Percentiles rank a stretch among this genome's conserved stretches.
These are phyloP conservation scores for Tylopilus felleus DNA, from an alignment of 768 basidiomycete genomes.

Conservation along the genomic window DNA sequence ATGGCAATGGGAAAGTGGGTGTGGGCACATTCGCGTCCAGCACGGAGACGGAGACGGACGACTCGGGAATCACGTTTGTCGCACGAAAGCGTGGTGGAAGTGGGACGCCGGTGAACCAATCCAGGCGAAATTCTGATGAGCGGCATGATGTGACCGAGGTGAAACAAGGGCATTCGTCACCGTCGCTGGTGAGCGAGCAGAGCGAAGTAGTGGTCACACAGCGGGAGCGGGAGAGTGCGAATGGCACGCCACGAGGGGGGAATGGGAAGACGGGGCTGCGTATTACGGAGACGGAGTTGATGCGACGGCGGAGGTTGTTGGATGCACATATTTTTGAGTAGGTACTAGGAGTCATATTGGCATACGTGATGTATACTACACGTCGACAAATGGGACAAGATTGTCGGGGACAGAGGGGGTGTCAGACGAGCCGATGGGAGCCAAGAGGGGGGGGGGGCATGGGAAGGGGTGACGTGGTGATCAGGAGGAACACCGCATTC, in stretches of 20 bases:
- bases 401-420: not conserved
- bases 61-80: constrained; percentile 67
- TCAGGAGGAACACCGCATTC: constrained; percentile 26
- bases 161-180: constrained; percentile 19
- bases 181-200: constrained; percentile 5
- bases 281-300: constrained; percentile 75
- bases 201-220: constrained; percentile 1
- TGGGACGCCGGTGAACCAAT: constrained; percentile 24
- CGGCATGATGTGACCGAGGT: constrained; percentile 7
- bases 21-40: constrained; percentile 41
- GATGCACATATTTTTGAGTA: constrained; percentile 62
- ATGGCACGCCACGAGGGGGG: constrained; percentile 25
- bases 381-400: not conserved
- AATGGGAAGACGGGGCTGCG: constrained; percentile 57
- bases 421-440: constrained; percentile 3
- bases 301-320: constrained; percentile 73
- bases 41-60: constrained; percentile 72
- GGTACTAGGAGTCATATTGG: not conserved
- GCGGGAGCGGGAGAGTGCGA: constrained; percentile 31
- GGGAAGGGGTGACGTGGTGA: constrained; percentile 1
- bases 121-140: constrained; percentile 23
- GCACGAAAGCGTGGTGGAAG: constrained; percentile 46
- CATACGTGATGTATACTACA: constrained; percentile 2
- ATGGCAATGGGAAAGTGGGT: constrained; percentile 10
- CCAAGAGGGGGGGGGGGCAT: not conserved